Base-by-base conservation (phyloP, 2,329 filamentous ascomycete species). In the Myriosclerotinia scirpicola region DNA sequence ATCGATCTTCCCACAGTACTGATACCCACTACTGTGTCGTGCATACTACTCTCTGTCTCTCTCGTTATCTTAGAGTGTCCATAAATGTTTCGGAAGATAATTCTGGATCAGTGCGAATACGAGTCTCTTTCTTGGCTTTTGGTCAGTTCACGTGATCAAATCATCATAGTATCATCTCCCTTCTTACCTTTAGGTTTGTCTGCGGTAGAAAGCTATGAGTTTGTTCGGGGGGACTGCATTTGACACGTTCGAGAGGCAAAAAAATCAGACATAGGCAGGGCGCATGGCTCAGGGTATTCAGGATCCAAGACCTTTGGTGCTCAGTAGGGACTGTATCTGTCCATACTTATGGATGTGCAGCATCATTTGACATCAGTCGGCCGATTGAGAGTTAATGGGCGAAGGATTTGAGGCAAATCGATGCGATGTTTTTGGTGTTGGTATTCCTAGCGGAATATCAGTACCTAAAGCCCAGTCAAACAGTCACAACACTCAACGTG, bases 1-100 rank as follows among this genome's bases (percentile, higher is more conserved):
- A 48, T 20, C 44, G 44, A 20, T 48, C 44, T 15, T 30, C 42
- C n/a, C 26, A 11, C n/a, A 5, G 2, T n/a, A 34, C 30, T 34
- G 17, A 59, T 46, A 22, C 20, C 42, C 55, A 44, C 55, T 44
- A 34, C 40, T 46, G 34, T 38, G 34, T 55, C 53, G 34, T 36
- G 17, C 50, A 53, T 53, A 20, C 26, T 17, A 22, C 22, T 60
- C 34, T 44, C 20, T 36, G 48, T 26, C n/a, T 50, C 38, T 15
- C 36, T 20, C 14, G 9, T 15, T 20, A 15, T 61, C 58, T 50
- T 15, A 15, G 15, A 50, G 5, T 50, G 58, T 58, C 40, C 58
- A 60, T 60, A 46, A 60, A 38, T 60, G 58, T 60, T 60, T 60
- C 58, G 58, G 56, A 38, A 26, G 20, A 60, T 26, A 36, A 12